Conservation (phyloP, 768 basidiomycete species). For the Suillus tomentosus region DNA sequence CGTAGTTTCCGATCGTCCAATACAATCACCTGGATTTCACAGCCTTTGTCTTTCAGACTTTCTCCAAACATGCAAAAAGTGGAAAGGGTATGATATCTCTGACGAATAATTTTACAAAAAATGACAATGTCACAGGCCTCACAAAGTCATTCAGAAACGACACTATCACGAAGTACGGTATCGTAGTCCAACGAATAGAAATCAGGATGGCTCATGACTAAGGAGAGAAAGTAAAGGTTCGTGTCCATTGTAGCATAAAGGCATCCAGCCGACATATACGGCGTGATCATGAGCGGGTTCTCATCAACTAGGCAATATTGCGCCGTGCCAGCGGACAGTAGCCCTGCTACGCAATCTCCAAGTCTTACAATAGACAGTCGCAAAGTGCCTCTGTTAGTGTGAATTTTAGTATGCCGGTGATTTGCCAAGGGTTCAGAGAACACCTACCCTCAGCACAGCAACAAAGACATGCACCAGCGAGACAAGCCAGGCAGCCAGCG, state of each 20-base stretch:
- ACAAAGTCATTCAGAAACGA: constrained; percentile 7
- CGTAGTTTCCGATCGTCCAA: constrained; percentile 9
- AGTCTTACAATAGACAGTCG: constrained; percentile 61
- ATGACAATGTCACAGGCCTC: constrained; percentile 8
- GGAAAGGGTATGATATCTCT: constrained; percentile 3
- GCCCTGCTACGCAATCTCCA: constrained; percentile 12
- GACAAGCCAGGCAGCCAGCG: constrained; percentile 46
- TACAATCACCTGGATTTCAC: constrained; percentile 5
- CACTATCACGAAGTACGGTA: constrained; percentile 2
- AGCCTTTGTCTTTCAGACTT: background rate
- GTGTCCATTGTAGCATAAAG: constrained; percentile 13
- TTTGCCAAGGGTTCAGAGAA: constrained; percentile 8
- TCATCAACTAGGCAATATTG: constrained; percentile 12
- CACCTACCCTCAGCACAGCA: constrained; percentile 53
- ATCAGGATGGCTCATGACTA: background rate
- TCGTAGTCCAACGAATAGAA: constrained; percentile 1
- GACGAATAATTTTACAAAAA: constrained; percentile 29
- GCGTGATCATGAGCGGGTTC: constrained; percentile 15
- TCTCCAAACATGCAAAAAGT: background rate
- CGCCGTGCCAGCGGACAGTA: constrained; percentile 20
- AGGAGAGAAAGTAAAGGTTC: constrained; percentile 9
- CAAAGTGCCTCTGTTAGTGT: constrained; percentile 57
- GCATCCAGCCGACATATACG: constrained; percentile 22
- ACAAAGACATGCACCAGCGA: constrained; percentile 48
- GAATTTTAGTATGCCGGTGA: background rate